A percentile compares a stretch with the other conserved stretches of the same genome.
Conservation (phyloP, 257 asterid genomes). For the Solanum arcanum region DNA sequence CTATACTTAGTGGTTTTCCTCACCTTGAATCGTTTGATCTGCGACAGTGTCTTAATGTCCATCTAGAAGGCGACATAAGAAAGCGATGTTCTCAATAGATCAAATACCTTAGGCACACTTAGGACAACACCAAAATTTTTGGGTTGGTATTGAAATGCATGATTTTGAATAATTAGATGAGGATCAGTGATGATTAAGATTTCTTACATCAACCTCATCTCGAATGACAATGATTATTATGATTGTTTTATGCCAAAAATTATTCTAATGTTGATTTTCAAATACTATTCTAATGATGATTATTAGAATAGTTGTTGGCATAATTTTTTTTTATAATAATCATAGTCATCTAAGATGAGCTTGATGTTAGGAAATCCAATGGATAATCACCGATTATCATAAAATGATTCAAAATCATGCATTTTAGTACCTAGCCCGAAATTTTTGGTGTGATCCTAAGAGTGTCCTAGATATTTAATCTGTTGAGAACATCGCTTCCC, state of each 20-base stretch:
- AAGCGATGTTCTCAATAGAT: constrained; percentile 18
- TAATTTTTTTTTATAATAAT: no score
- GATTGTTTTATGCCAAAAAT: neutral
- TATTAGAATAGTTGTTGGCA: neutral
- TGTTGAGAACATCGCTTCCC: constrained; percentile 14
- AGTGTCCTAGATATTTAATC: constrained; percentile 12
- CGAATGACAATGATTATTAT: constrained; percentile 5
- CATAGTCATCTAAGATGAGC: no score
- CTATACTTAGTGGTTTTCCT: constrained; percentile 36
- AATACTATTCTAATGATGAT: neutral
- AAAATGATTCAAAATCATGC: neutral
- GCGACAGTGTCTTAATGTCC: constrained; percentile 14
- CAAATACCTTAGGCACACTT: constrained; percentile 14
- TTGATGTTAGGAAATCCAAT: no score
- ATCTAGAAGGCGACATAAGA: constrained; percentile 19
- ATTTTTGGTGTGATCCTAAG: constrained; percentile 11
- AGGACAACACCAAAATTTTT: constrained; percentile 9
- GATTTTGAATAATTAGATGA: neutral
- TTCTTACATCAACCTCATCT: neutral
- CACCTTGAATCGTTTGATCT: constrained; percentile 40
- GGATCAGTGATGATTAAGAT: neutral
- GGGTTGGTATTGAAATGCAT: neutral
- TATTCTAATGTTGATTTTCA: neutral
- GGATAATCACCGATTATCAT: neutral
- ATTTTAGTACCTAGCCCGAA: neutral